Evolutionary conservation across 352 stramenopile genomes (phyloP).

Genomic region (Phytophthora citricola): DNA sequence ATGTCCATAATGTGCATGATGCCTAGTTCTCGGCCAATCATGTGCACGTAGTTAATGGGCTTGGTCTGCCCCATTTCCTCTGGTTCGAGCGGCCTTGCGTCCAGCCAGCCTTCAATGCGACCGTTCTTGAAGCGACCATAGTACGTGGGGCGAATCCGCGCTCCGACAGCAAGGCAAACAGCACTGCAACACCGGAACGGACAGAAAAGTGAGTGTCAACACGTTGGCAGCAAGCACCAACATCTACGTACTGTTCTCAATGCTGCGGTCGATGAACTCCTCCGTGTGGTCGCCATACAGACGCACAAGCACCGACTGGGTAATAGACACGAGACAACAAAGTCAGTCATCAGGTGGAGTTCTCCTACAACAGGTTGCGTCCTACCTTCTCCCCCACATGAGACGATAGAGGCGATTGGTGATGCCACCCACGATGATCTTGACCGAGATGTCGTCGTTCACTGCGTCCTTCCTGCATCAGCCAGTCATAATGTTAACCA

Average conservation of each 20-base stretch:
- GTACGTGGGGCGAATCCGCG: conserved; percentile 88
- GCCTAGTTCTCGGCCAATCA: conserved; percentile 90
- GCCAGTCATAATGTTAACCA: conserved; percentile 19
- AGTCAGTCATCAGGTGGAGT: neutral
- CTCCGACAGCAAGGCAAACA: conserved; percentile 87
- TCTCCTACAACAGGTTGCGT: too few relatives aligned
- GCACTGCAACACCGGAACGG: conserved; percentile 45
- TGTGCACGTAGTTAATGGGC: conserved; percentile 80
- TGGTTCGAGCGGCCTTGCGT: conserved; percentile 82
- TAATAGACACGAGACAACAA: conserved; percentile 2
- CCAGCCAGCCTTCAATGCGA: conserved; percentile 92
- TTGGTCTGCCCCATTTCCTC: conserved; percentile 85
- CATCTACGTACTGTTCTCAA: conserved; percentile 86
- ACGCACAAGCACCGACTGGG: conserved; percentile 86
- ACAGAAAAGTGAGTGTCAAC: conserved; percentile 3
- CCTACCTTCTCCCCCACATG: conserved; percentile 60
- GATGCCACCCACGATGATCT: conserved; percentile 92
- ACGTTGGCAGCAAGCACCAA: neutral
- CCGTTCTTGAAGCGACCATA: conserved; percentile 93
- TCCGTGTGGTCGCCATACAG: conserved; percentile 94
- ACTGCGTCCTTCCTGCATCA: conserved; percentile 50
- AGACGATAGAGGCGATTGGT: conserved; percentile 94
- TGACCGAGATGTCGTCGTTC: conserved; percentile 77
- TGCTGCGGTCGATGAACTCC: conserved; percentile 91
- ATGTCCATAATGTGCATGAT: conserved; percentile 91